phyloP scores from a whole-genome alignment of 352 stramenopile species.

The Phytophthora quininea region DNA sequence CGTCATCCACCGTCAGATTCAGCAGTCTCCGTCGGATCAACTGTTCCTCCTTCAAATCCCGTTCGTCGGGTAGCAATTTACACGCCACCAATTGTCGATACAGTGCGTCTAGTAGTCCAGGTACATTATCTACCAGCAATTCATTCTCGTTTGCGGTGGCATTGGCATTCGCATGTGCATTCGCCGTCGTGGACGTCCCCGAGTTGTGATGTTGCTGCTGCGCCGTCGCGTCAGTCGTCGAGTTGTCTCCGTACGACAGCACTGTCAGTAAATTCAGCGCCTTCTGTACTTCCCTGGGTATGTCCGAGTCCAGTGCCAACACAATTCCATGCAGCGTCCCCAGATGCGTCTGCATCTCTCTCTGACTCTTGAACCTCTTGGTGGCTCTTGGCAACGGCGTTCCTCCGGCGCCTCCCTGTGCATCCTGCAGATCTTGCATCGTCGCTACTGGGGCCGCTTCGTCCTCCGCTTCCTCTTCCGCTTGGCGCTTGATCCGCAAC shows the following conservation, averaged over 20 bases:
- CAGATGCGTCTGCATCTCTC: constrained; percentile 46
- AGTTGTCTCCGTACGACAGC: constrained; percentile 56
- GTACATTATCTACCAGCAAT: constrained; percentile 69
- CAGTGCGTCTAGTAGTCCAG: constrained; percentile 74
- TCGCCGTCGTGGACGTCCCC: background rate
- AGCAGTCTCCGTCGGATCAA: constrained; percentile 42
- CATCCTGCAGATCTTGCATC: constrained; percentile 66
- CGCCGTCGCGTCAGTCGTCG: background rate
- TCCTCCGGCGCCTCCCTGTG: constrained; percentile 57
- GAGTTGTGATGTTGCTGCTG: constrained; percentile 38
- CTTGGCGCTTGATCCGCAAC: constrained; percentile 37
- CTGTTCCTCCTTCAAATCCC: constrained; percentile 20
- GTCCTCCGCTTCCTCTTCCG: constrained; percentile 14
- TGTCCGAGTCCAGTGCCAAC: constrained; percentile 69
- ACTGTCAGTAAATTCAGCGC: constrained; percentile 79
- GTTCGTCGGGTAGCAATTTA: constrained; percentile 48
- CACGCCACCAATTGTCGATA: constrained; percentile 71
- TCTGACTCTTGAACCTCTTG: constrained; percentile 75
- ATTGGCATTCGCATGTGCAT: constrained; percentile 20
- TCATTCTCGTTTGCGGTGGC: constrained; percentile 54
- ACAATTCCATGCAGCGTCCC: constrained; percentile 74
- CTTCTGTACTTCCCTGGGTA: constrained; percentile 56
- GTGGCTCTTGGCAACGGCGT: constrained; percentile 64
- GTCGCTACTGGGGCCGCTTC: constrained; percentile 58
- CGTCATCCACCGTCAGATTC: constrained; percentile 47